Conservation (phyloP, 257 asterid genomes). For the Eustoma russellianum region DNA sequence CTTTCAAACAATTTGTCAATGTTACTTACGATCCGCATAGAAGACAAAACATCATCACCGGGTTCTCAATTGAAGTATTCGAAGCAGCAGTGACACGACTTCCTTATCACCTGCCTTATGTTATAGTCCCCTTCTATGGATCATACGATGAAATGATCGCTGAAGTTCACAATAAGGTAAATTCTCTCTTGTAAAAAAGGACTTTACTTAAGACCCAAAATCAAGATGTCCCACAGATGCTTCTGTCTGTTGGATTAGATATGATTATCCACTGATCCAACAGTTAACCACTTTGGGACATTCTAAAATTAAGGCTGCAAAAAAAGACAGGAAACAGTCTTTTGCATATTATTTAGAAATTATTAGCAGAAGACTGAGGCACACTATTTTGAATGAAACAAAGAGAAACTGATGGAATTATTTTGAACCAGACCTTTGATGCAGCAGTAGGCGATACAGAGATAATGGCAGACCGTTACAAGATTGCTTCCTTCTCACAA, state of each 20-base stretch:
- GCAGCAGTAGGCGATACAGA: constrained; percentile 61
- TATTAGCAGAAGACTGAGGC: too few relatives aligned
- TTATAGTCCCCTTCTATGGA: constrained; percentile 35
- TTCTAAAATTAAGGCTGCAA: too few relatives aligned
- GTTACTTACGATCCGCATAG: constrained; percentile 19
- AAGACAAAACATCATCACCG: constrained; percentile 25
- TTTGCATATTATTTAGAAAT: too few relatives aligned
- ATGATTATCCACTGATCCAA: too few relatives aligned
- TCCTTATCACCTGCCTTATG: constrained; percentile 34
- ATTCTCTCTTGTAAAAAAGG: too few relatives aligned
- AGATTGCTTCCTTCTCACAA: constrained; percentile 39
- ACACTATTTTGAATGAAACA: too few relatives aligned
- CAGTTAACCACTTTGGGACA: too few relatives aligned
- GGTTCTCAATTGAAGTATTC: constrained; percentile 53
- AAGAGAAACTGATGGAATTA: background rate
- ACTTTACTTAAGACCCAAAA: too few relatives aligned
- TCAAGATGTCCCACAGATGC: too few relatives aligned
- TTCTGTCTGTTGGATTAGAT: too few relatives aligned
- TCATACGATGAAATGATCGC: constrained; percentile 50
- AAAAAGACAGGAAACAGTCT: too few relatives aligned
- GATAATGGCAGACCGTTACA: constrained; percentile 49
- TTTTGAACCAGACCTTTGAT: constrained; percentile 36
- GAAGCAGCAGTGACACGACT: constrained; percentile 39
- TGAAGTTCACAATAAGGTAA: constrained; percentile 50
- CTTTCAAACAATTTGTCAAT: constrained; percentile 44